These are phyloP conservation scores for Zoysia matrella DNA, from an alignment of 202 grass and related monocot genomes.

Conservation along the genomic window DNA sequence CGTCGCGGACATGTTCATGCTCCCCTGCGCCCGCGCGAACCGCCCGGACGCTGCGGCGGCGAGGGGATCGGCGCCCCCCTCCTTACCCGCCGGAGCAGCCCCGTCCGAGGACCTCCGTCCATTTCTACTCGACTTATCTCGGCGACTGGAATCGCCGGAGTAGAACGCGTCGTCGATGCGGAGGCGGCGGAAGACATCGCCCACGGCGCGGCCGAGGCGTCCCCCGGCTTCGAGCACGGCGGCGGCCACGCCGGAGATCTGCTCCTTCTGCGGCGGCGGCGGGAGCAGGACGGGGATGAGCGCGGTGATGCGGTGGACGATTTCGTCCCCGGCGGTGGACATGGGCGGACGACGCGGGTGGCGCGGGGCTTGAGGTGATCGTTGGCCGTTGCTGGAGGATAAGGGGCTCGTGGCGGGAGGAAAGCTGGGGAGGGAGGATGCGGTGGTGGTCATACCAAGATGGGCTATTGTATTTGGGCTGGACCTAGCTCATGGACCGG, in stretches of 20 bases:
- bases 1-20: slow-evolving; percentile 59
- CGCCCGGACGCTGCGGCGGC: not conserved
- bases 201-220: slow-evolving; percentile 55
- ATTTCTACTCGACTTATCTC: not conserved
- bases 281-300: slow-evolving; percentile 32
- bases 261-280: slow-evolving; percentile 42
- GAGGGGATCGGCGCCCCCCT: not conserved
- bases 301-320: slow-evolving; percentile 26
- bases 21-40: slow-evolving; percentile 52
- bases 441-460: not conserved
- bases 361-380: not conserved
- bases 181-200: slow-evolving; percentile 50
- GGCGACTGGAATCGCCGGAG: not conserved
- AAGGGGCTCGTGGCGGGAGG: slow-evolving; percentile 61
- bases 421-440: not conserved
- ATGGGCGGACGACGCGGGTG: not conserved
- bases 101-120: not conserved
- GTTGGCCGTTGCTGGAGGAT: slow-evolving; percentile 44
- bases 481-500: no score
- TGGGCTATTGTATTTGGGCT: no score
- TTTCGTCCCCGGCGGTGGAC: slow-evolving; percentile 32
- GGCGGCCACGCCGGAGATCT: slow-evolving; percentile 52
- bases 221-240: slow-evolving; percentile 55
- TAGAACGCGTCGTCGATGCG: slow-evolving; percentile 48
- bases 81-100: not conserved